phyloP scores from a whole-genome alignment of 257 asterid genomes.

The Nicotiana tabacum region DNA sequence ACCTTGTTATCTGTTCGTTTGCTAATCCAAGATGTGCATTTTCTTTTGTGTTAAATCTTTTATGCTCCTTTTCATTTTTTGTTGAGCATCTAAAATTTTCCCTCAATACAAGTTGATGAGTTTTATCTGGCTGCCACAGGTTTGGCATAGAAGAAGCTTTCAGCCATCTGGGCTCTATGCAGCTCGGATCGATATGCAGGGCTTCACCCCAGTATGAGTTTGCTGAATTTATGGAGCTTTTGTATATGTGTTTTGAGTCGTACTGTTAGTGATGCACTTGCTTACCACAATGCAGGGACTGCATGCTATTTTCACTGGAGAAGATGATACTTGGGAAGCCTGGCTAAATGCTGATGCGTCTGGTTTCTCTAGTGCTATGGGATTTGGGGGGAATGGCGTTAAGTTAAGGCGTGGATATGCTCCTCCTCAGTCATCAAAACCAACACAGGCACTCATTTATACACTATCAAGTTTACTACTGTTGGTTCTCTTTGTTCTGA shows the following conservation, averaged over 20 bases:
- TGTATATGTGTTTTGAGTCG: neutral
- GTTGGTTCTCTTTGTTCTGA: neutral
- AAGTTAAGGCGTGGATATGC: conserved; percentile 96
- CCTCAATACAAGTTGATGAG: neutral
- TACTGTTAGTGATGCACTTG: conserved; percentile 6
- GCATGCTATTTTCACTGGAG: conserved; percentile 91
- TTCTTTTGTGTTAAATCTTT: neutral
- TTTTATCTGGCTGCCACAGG: conserved; percentile 36
- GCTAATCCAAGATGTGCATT: neutral
- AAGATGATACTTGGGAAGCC: conserved; percentile 98
- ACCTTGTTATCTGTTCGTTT: neutral
- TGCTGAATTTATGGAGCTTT: conserved; percentile 13
- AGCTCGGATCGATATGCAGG: conserved; percentile 97
- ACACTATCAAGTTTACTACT: neutral
- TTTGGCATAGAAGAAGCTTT: conserved; percentile 95
- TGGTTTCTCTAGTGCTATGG: conserved; percentile 56
- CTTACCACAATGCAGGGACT: conserved; percentile 51
- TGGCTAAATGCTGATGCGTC: conserved; percentile 77
- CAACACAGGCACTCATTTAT: conserved; percentile 63
- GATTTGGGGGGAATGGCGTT: conserved; percentile 42
- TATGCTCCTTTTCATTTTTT: neutral
- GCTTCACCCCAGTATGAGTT: conserved; percentile 65
- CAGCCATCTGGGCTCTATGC: conserved; percentile 98
- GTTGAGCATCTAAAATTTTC: neutral
- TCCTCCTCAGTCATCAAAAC: conserved; percentile 71